Conservation (phyloP, 345 rosid species). For the Laguncularia racemosa region DNA sequence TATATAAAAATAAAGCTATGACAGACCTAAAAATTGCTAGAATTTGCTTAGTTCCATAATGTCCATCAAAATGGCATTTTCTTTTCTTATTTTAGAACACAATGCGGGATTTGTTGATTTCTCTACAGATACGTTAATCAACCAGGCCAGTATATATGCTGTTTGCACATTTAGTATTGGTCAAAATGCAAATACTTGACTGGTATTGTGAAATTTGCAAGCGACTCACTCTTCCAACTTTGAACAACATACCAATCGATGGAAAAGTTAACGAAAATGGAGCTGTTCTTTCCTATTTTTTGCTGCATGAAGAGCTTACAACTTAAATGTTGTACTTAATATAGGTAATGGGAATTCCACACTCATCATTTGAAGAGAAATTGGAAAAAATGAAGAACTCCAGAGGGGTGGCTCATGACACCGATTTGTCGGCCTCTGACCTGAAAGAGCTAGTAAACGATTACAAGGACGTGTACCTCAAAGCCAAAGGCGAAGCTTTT, state of each 20-base stretch:
- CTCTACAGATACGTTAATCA: too few species aligned
- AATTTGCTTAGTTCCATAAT: too few species aligned
- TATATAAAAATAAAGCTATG: background rate
- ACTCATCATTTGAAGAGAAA: slow-evolving; percentile 70
- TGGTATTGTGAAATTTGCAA: too few species aligned
- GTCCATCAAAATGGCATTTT: too few species aligned
- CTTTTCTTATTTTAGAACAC: too few species aligned
- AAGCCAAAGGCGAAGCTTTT: slow-evolving; percentile 57
- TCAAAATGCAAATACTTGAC: too few species aligned
- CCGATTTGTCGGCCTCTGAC: slow-evolving; percentile 60
- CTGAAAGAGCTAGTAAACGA: slow-evolving; percentile 78
- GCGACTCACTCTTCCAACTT: too few species aligned
- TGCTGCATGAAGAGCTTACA: background rate
- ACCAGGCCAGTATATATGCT: too few species aligned
- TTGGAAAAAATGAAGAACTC: slow-evolving; percentile 54
- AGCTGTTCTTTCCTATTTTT: background rate
- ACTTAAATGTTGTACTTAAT: slow-evolving; percentile 1
- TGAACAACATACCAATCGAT: too few species aligned
- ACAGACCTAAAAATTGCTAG: background rate
- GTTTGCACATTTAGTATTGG: too few species aligned
- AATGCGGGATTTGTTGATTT: too few species aligned
- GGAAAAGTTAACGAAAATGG: too few species aligned
- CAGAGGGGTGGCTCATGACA: slow-evolving; percentile 63
- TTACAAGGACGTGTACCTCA: slow-evolving; percentile 68
- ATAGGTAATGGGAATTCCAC: slow-evolving; percentile 89